Percentiles rank a stretch among this genome's conserved stretches.
Evolutionary conservation across 352 stramenopile species (phyloP).

Genomic region (Aphanomyces cochlioides): DNA sequence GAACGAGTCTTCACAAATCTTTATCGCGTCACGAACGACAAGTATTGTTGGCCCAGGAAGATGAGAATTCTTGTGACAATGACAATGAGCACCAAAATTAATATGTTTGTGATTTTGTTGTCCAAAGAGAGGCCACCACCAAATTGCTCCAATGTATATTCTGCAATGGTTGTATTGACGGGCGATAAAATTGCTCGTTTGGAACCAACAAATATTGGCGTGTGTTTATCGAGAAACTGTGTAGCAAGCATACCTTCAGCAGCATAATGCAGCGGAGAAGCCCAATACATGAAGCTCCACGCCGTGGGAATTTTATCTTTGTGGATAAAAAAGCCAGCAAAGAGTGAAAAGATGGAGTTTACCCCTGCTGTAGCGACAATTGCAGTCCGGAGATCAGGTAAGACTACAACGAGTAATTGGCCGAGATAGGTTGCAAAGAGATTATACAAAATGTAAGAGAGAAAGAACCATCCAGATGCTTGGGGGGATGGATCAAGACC

Average conservation of each 20-base stretch:
- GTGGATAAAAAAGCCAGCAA: slow-evolving; percentile 44
- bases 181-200: slow-evolving; percentile 5
- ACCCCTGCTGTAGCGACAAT: slow-evolving; percentile 41
- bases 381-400: slow-evolving; percentile 47
- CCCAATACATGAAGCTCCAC: slow-evolving; percentile 31
- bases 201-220: slow-evolving; percentile 15
- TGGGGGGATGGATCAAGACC: not conserved
- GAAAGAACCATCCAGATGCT: slow-evolving; percentile 33
- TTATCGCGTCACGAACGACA: slow-evolving; percentile 18
- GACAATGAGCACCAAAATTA: not conserved
- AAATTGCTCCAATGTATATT: not conserved
- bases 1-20: no score
- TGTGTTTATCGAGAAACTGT: slow-evolving; percentile 20
- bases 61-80: not conserved
- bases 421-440: slow-evolving; percentile 63
- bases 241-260: slow-evolving; percentile 28
- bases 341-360: slow-evolving; percentile 53
- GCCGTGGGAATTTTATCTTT: slow-evolving; percentile 23
- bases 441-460: slow-evolving; percentile 54
- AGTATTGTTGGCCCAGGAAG: not conserved
- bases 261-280: slow-evolving; percentile 28
- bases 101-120: slow-evolving; percentile 13
- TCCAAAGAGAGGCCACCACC: not conserved
- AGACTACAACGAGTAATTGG: slow-evolving; percentile 62
- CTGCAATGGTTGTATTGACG: not conserved